These are phyloP conservation scores for Globisporangium yorkense DNA, from an alignment of 352 stramenopile species.

Conservation along the genomic window DNA sequence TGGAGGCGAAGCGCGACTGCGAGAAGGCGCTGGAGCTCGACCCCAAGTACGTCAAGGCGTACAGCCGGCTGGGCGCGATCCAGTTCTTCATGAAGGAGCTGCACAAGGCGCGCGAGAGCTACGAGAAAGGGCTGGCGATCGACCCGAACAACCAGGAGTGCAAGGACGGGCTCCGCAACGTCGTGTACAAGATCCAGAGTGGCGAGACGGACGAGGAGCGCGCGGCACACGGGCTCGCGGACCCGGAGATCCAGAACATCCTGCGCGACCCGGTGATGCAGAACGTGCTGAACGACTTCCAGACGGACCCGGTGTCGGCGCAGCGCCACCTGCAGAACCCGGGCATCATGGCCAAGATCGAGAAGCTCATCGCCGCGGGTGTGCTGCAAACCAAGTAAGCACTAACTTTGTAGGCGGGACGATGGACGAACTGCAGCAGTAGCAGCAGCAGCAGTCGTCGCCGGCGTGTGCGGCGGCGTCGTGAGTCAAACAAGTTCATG, in stretches of 20 bases:
- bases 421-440: neutral
- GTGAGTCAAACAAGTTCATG: neutral
- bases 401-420: neutral
- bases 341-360: conserved; percentile 95
- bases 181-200: conserved; percentile 92
- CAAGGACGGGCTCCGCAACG: conserved; percentile 93
- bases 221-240: conserved; percentile 95
- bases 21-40: conserved; percentile 98
- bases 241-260: conserved; percentile 99
- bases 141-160: conserved; percentile 95
- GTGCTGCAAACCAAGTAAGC: conserved; percentile 93
- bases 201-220: conserved; percentile 96
- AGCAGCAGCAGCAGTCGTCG: too few relatives aligned
- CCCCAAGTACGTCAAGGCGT: conserved; percentile 99
- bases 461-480: too few relatives aligned
- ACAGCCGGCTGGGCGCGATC: conserved; percentile 97
- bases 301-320: conserved; percentile 90
- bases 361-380: conserved; percentile 98
- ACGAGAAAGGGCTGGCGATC: conserved; percentile 94
- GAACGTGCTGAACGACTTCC: conserved; percentile 97
- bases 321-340: conserved; percentile 94
- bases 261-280: conserved; percentile 97
- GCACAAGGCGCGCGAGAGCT: conserved; percentile 97
- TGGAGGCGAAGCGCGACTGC: conserved; percentile 90
- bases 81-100: conserved; percentile 99